phyloP scores from a whole-genome alignment of 2,329 filamentous ascomycete species.

The Fusarium devonianum region DNA sequence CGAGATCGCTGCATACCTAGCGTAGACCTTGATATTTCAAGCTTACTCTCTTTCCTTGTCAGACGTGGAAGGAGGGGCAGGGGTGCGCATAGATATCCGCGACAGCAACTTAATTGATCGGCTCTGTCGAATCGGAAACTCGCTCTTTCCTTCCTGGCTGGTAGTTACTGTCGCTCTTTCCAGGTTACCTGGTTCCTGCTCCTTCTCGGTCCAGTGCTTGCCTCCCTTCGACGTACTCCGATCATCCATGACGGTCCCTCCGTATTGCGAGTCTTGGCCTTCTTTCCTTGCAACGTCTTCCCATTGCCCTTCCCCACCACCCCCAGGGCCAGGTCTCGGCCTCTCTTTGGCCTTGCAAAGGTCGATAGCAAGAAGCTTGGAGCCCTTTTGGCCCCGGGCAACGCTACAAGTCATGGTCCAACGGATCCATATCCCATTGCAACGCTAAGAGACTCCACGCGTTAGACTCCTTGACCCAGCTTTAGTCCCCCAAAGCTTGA shows the following conservation, averaged over 20 bases:
- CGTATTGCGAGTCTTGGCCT: constrained; percentile 34
- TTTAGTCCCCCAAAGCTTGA: constrained; percentile 2
- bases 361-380: constrained; percentile 27
- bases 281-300: background rate
- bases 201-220: constrained; percentile 11
- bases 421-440: constrained; percentile 13
- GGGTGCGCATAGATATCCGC: constrained; percentile 25
- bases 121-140: constrained; percentile 25
- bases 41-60: too few species aligned
- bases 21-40: too few species aligned
- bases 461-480: constrained; percentile 16
- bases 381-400: constrained; percentile 4
- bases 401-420: constrained; percentile 17
- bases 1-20: constrained; percentile 32
- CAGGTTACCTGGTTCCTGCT: constrained; percentile 16
- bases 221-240: constrained; percentile 29
- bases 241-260: constrained; percentile 36
- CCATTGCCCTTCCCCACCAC: constrained; percentile 19
- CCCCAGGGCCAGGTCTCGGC: background rate
- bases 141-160: constrained; percentile 16
- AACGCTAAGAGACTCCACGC: constrained; percentile 20
- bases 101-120: constrained; percentile 10
- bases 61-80: too few species aligned
- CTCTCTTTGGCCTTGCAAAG: constrained; percentile 15
- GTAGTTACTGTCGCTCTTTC: too few species aligned